phyloP scores from a whole-genome alignment of 805 yeast species.

The Cyberlindnera suaveolens region DNA sequence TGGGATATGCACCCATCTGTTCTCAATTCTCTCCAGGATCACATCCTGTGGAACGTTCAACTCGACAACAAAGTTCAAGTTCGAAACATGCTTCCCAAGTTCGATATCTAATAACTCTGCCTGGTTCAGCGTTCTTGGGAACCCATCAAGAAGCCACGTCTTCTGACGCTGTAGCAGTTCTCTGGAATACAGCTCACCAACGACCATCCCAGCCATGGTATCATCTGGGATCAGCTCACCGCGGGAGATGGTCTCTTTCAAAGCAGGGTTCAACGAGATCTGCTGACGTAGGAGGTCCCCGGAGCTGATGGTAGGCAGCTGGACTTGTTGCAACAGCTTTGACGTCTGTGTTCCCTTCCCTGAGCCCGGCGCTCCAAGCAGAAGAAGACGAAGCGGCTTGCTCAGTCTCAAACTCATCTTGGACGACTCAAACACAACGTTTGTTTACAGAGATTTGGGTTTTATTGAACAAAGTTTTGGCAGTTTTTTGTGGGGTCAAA shows the following conservation, averaged over 20 bases:
- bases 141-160: constrained; percentile 84
- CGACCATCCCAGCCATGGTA: constrained; percentile 55
- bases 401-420: not conserved
- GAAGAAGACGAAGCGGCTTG: constrained; percentile 54
- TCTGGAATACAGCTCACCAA: constrained; percentile 36
- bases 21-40: constrained; percentile 74
- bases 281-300: constrained; percentile 79
- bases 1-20: constrained; percentile 76
- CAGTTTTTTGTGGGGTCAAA: too few species aligned
- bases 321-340: constrained; percentile 48
- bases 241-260: constrained; percentile 45
- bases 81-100: constrained; percentile 30
- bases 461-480: too few species aligned
- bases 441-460: too few species aligned
- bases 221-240: constrained; percentile 76
- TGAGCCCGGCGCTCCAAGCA: constrained; percentile 92
- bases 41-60: constrained; percentile 81
- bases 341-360: constrained; percentile 91
- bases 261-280: constrained; percentile 48
- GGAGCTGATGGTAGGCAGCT: constrained; percentile 57
- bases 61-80: constrained; percentile 75
- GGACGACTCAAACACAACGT: not conserved
- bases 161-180: constrained; percentile 38
- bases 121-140: constrained; percentile 76
- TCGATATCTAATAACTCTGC: constrained; percentile 52